Conservation (phyloP, 2,329 filamentous ascomycete genomes). For the Dactylonectria estremocensis region DNA sequence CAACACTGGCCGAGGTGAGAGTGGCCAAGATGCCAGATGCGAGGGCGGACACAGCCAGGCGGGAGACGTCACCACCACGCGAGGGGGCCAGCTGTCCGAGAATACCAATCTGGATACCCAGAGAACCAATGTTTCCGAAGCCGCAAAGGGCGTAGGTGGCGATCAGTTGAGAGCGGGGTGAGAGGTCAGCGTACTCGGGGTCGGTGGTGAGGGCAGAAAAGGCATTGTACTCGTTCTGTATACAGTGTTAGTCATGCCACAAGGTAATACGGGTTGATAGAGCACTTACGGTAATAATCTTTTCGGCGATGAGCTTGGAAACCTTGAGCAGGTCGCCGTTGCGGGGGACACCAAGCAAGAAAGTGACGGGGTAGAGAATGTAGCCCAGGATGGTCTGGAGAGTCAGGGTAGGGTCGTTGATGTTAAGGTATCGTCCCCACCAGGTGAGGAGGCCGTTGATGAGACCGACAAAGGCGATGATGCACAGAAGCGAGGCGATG, state of each 20-base stretch:
- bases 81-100: slow-evolving; percentile 84
- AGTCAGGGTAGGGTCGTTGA: slow-evolving; percentile 77
- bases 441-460: slow-evolving; percentile 84
- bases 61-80: slow-evolving; percentile 81
- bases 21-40: slow-evolving; percentile 85
- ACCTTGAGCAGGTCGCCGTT: slow-evolving; percentile 78
- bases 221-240: slow-evolving; percentile 83
- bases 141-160: slow-evolving; percentile 89
- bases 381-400: slow-evolving; percentile 85
- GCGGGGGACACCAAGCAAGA: slow-evolving; percentile 83
- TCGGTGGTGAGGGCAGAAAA: slow-evolving; percentile 73
- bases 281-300: slow-evolving; percentile 78
- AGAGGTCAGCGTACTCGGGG: slow-evolving; percentile 70
- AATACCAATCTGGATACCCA: slow-evolving; percentile 92
- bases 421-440: slow-evolving; percentile 86
- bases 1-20: slow-evolving; percentile 83
- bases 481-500: slow-evolving; percentile 83
- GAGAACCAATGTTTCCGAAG: slow-evolving; percentile 88
- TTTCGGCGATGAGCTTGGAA: slow-evolving; percentile 84
- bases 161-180: slow-evolving; percentile 82
- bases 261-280: background rate
- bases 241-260: slow-evolving; percentile 29
- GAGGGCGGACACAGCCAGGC: slow-evolving; percentile 83
- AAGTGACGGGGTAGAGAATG: slow-evolving; percentile 82
- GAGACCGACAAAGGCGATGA: slow-evolving; percentile 83